A percentile compares a stretch with the other conserved stretches of the same genome.
Evolutionary conservation across 2,329 filamentous ascomycete genomes (phyloP).

Genomic region (Endoconidiophora laricicola): DNA sequence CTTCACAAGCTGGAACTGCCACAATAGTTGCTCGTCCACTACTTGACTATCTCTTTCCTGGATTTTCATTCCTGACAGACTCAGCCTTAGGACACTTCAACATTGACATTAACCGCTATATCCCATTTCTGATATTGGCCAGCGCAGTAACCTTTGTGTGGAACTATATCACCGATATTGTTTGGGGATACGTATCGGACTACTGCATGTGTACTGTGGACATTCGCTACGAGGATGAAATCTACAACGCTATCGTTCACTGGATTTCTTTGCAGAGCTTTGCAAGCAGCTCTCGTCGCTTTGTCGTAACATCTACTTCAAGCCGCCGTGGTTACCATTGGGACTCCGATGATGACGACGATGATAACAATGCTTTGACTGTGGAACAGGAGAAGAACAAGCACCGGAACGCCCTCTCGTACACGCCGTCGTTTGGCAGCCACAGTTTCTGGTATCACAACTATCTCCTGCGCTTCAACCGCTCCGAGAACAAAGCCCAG

Average conservation of each 20-base stretch:
- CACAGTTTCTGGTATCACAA: conserved; percentile 54
- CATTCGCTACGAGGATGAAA: conserved; percentile 52
- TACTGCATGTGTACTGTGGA: conserved; percentile 50
- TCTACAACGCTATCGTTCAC: conserved; percentile 55
- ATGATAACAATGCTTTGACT: conserved; percentile 20
- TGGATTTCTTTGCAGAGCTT: conserved; percentile 51
- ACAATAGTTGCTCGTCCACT: conserved; percentile 19
- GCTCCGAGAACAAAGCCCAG: conserved; percentile 31
- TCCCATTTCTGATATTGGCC: conserved; percentile 37
- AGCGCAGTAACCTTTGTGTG: conserved; percentile 33
- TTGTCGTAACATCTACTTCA: conserved; percentile 47
- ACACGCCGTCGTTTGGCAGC: conserved; percentile 50
- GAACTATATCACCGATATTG: conserved; percentile 33
- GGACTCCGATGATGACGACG: conserved; percentile 30
- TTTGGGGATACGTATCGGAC: conserved; percentile 30
- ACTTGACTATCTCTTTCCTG: conserved; percentile 49
- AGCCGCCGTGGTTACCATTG: conserved; percentile 35
- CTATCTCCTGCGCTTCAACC: conserved; percentile 39
- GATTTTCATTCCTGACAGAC: conserved; percentile 41
- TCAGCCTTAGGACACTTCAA: conserved; percentile 38
- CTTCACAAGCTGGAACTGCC: not conserved
- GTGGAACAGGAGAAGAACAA: conserved; percentile 1
- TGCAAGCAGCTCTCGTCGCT: conserved; percentile 39
- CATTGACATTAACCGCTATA: conserved; percentile 45
- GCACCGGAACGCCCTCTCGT: conserved; percentile 26